These are phyloP conservation scores for Colletotrichum phormii DNA, from an alignment of 2,329 filamentous ascomycete species.

Conservation along the genomic window DNA sequence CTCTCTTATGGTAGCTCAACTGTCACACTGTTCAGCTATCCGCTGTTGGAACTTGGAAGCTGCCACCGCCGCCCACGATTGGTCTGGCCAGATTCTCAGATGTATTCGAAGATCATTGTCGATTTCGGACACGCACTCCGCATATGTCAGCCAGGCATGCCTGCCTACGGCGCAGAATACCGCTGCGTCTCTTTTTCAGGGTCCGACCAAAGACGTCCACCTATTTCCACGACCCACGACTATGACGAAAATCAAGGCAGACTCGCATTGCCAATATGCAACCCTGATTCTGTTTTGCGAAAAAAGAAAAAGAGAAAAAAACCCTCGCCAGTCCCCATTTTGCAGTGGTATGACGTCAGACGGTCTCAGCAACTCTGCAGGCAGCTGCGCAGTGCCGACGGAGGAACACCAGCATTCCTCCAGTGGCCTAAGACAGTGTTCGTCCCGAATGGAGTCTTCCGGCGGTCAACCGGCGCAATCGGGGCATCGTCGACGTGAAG, in stretches of 20 bases:
- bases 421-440: background rate
- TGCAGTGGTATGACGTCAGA: background rate
- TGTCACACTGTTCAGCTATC: background rate
- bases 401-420: background rate
- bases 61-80: slow-evolving; percentile 1
- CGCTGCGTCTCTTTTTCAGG: background rate
- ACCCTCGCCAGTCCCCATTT: background rate
- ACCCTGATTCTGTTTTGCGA: background rate
- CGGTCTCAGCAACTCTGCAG: background rate
- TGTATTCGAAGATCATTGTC: background rate
- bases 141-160: slow-evolving; percentile 1
- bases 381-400: no score
- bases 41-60: background rate
- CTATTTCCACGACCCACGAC: background rate
- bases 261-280: background rate
- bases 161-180: background rate
- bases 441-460: no score
- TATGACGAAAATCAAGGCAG: slow-evolving; percentile 15
- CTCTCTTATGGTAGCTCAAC: background rate
- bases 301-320: no score
- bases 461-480: background rate
- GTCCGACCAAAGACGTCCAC: background rate
- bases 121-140: background rate
- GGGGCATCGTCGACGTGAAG: background rate
- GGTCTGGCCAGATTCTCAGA: background rate